Conservation (phyloP, 495 filamentous ascomycete species). For the Xylaria grammica region DNA sequence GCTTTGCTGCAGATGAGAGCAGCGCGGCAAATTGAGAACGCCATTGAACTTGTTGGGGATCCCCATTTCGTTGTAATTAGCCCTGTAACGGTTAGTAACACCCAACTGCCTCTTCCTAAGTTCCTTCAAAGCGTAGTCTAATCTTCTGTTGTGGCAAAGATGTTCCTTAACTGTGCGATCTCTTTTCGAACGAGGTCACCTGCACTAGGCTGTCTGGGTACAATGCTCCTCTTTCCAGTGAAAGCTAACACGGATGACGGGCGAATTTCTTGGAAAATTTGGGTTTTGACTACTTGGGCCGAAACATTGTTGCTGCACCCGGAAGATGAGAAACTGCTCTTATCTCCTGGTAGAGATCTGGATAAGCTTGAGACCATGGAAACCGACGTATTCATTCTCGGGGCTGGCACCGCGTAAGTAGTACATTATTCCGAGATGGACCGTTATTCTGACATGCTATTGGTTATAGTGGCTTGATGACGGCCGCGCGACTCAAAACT, state of each 20-base stretch:
- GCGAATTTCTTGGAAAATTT: conserved; percentile 38
- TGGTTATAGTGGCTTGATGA: conserved; percentile 25
- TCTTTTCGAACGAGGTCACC: conserved; percentile 35
- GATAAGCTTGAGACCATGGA: conserved; percentile 26
- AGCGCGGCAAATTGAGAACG: conserved; percentile 19
- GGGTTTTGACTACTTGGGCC: conserved; percentile 39
- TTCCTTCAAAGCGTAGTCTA: not conserved
- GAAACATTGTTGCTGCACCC: conserved; percentile 32
- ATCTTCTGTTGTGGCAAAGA: conserved; percentile 21
- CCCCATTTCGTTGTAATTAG: not conserved
- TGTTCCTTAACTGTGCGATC: conserved; percentile 34
- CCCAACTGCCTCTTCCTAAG: not conserved
- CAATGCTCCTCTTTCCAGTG: conserved; percentile 35
- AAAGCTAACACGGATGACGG: conserved; percentile 15
- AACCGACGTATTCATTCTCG: conserved; percentile 43
- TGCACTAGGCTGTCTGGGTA: conserved; percentile 30
- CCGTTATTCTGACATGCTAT: not conserved
- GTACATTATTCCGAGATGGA: not conserved
- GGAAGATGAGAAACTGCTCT: conserved; percentile 36
- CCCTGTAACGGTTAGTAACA: not conserved
- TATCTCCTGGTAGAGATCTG: conserved; percentile 25
- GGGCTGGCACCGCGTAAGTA: conserved; percentile 41
- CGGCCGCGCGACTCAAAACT: conserved; percentile 42
- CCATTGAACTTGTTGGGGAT: not conserved
- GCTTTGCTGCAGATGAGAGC: conserved; percentile 27